Conservation (phyloP, 352 stramenopile species). For the Phytophthora uliginosa region DNA sequence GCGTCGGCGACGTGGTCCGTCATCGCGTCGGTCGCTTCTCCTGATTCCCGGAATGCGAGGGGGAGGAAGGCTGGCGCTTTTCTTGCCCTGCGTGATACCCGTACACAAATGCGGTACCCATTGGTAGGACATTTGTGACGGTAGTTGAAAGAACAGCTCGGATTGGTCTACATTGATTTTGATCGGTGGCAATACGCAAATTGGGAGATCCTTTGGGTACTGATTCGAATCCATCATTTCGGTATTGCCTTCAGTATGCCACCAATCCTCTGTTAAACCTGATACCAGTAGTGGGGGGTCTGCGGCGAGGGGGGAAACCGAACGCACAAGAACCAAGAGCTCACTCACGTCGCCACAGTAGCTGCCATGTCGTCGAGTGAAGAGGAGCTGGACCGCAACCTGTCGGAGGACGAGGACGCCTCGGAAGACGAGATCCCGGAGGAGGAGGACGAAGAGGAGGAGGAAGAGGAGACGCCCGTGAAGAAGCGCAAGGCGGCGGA, state of each 20-base stretch:
- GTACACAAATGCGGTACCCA: background rate
- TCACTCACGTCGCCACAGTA: conserved; percentile 4
- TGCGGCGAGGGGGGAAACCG: conserved; percentile 24
- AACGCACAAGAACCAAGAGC: conserved; percentile 24
- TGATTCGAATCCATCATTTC: background rate
- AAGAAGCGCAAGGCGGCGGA: conserved; percentile 86
- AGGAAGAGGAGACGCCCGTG: conserved; percentile 60
- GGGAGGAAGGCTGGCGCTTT: conserved; percentile 39
- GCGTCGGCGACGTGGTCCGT: conserved; percentile 32
- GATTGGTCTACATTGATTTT: background rate
- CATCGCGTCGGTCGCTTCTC: conserved; percentile 32
- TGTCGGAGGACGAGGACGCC: conserved; percentile 83
- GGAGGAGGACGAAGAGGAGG: conserved; percentile 74
- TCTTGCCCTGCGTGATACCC: conserved; percentile 20
- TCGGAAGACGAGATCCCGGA: conserved; percentile 84
- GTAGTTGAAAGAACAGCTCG: background rate
- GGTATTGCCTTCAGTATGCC: conserved; percentile 1
- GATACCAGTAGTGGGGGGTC: conserved; percentile 27
- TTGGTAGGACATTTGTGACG: background rate
- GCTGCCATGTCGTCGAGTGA: conserved; percentile 88
- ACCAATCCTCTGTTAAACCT: background rate
- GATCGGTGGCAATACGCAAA: conserved; percentile 8
- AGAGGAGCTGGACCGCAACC: conserved; percentile 86
- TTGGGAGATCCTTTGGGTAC: background rate
- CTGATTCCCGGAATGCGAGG: conserved; percentile 43